Percentiles rank a stretch among this genome's conserved stretches.
Evolutionary conservation across 1,284 basidiomycete species (phyloP).

Genomic region (Leccinum pachyderme): DNA sequence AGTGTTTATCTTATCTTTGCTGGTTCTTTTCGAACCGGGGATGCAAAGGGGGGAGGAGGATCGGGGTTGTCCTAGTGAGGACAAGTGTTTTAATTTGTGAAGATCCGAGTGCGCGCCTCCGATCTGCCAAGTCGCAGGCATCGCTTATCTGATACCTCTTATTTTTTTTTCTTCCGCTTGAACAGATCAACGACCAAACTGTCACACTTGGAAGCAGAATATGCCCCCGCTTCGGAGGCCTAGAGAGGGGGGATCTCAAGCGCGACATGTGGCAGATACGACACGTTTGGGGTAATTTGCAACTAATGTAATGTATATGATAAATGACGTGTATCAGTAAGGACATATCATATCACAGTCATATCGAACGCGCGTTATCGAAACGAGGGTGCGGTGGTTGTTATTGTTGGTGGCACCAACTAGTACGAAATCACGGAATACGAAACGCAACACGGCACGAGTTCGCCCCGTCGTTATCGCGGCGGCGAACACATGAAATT

Average conservation of each 20-base stretch:
- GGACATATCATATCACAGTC: background rate
- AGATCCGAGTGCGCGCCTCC: background rate
- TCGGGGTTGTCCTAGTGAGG: background rate
- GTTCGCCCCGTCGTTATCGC: conserved; percentile 7
- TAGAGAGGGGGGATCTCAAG: background rate
- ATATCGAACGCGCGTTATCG: background rate
- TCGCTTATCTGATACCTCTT: conserved; percentile 1
- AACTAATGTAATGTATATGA: background rate
- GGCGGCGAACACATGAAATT: background rate
- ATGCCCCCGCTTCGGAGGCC: background rate
- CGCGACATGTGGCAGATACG: background rate
- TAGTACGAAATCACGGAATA: background rate
- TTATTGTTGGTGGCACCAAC: background rate
- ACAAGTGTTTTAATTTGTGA: background rate
- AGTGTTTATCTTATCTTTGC: background rate
- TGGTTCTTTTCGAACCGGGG: background rate
- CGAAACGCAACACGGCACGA: background rate
- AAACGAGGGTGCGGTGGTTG: background rate
- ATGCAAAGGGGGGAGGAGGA: background rate
- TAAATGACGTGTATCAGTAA: background rate
- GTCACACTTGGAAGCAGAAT: background rate
- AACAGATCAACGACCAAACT: background rate
- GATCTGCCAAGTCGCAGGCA: background rate
- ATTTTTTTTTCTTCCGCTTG: background rate
- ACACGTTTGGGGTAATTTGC: conserved; percentile 17